A percentile compares a stretch with the other conserved stretches of the same genome.
Evolutionary conservation across 495 filamentous ascomycete genomes (phyloP).

Genomic region (Aspergillus nidulans): DNA sequence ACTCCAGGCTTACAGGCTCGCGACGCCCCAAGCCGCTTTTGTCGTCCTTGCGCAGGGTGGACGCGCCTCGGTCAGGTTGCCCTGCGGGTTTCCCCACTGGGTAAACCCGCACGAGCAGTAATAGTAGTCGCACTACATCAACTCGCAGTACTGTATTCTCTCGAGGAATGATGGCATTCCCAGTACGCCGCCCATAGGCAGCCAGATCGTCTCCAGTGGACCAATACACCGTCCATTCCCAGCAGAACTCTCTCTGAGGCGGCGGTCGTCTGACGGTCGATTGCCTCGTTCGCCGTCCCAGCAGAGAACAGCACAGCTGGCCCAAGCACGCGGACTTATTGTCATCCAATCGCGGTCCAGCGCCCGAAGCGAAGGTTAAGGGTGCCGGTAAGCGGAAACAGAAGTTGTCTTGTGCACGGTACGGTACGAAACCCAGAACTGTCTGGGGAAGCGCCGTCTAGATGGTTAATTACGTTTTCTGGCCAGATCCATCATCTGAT

Average conservation of each 20-base stretch:
- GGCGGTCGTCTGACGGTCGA: constrained; percentile 8
- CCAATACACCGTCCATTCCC: not conserved
- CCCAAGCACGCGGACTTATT: constrained; percentile 18
- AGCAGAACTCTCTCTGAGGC: not conserved
- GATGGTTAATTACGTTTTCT: not conserved
- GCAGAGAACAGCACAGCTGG: constrained; percentile 9
- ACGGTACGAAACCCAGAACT: not conserved
- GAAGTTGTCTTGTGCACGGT: not conserved
- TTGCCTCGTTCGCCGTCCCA: constrained; percentile 3
- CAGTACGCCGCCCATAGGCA: not conserved
- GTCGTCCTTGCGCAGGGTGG: not conserved
- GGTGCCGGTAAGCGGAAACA: constrained; percentile 3
- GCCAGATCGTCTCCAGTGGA: not conserved
- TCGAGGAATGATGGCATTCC: not conserved
- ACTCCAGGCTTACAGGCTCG: not conserved
- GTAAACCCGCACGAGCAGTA: constrained; percentile 7
- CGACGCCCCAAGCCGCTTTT: not conserved
- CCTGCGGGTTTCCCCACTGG: constrained; percentile 15
- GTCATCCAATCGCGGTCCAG: constrained; percentile 8
- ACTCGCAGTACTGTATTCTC: not conserved
- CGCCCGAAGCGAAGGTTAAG: not conserved
- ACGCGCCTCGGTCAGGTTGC: not conserved
- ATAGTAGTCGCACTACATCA: not conserved
- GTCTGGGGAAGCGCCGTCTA: not conserved
- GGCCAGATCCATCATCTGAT: constrained; percentile 6